These are phyloP conservation scores for Pelargonium citronellum DNA, from an alignment of 441 rosid genomes.

Conservation along the genomic window DNA sequence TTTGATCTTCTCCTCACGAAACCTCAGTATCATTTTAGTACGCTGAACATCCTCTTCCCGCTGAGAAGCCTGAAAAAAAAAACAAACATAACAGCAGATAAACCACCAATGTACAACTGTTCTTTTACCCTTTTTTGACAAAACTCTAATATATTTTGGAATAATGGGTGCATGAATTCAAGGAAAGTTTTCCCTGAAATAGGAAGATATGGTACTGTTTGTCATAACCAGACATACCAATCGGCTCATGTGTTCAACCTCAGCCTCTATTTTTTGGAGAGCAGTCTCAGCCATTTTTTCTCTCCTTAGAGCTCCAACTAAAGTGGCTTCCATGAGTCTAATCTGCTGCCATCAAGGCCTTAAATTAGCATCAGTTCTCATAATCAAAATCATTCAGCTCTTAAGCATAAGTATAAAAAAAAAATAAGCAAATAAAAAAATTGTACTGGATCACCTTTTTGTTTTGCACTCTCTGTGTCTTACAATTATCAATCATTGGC, in stretches of 20 bases:
- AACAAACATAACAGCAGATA: conserved; percentile 15
- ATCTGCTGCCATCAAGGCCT: conserved; percentile 40
- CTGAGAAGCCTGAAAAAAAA: conserved; percentile 68
- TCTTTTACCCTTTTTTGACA: conserved; percentile 21
- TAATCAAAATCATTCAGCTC: conserved; percentile 14
- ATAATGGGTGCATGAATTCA: conserved; percentile 16
- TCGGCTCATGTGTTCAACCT: conserved; percentile 85
- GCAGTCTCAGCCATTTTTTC: conserved; percentile 88
- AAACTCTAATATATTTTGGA: conserved; percentile 32
- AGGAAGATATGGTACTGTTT: conserved; percentile 3
- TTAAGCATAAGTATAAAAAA: background rate
- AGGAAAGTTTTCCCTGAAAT: background rate
- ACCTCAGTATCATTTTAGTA: conserved; percentile 94
- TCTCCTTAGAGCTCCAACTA: conserved; percentile 94
- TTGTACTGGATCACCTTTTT: conserved; percentile 40
- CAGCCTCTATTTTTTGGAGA: conserved; percentile 83
- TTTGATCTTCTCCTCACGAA: conserved; percentile 94
- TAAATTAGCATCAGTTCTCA: conserved; percentile 17
- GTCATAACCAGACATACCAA: conserved; percentile 47
- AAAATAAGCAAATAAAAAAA: conserved; percentile 3
- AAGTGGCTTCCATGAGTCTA: conserved; percentile 77
- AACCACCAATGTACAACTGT: conserved; percentile 18
- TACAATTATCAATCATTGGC: conserved; percentile 24
- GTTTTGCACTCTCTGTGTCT: conserved; percentile 25
- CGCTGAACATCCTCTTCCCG: conserved; percentile 95